Evolutionary conservation across 1,284 basidiomycete genomes (phyloP), one percentile per base, ranked within the genome.

Genomic region (Phellopilus nigrolimitatus): DNA sequence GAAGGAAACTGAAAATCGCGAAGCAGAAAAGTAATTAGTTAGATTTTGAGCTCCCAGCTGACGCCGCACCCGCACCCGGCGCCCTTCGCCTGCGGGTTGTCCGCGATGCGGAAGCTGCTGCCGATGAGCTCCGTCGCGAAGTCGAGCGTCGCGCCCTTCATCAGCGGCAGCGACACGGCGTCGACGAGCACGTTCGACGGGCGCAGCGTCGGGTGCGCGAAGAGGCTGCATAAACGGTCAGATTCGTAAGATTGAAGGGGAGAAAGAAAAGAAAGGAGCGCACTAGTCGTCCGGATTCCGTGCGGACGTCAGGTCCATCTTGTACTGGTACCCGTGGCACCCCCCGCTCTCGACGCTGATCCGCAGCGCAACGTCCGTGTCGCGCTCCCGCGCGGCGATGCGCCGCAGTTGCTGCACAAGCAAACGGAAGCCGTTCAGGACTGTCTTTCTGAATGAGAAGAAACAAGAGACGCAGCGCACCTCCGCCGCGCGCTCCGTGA

Each of bases 291-390:
- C 88, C 4, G 71, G 69, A 46, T 74, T 68, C 5, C 74, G 74
- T 21, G 69, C 64, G 22, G 73, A 76, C 2, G 86, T 82, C 1
- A 95, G 74, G 54, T 84, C 81, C 74, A 95, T 79, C 64, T 90
- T 92, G 69, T 95, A 95, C 62, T 95, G 90, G 62, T 95, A 95
- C 27, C 92, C 92, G 61, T 95, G 91, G 61, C 92, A 95, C 31
- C 92, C 93, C 13, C 92, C 92, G 3, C 87, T 90, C 63, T 94
- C 91, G 21, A 95, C 88, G 0, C 81, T 71, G 60, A 95, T 75
- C 54, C 91, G 74, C 12, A 95, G 71, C 1, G 82, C 85, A 17
- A 87, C 75, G 25, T 76, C 61, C 0, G 79, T 65, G 58, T 86
- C 77, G 5, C 74, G 70, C 59, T 87, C 76, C 12, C 79, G 71